Evolutionary conservation across 208 protist genomes (phyloP).

Genomic region (Trypanosoma congolense): DNA sequence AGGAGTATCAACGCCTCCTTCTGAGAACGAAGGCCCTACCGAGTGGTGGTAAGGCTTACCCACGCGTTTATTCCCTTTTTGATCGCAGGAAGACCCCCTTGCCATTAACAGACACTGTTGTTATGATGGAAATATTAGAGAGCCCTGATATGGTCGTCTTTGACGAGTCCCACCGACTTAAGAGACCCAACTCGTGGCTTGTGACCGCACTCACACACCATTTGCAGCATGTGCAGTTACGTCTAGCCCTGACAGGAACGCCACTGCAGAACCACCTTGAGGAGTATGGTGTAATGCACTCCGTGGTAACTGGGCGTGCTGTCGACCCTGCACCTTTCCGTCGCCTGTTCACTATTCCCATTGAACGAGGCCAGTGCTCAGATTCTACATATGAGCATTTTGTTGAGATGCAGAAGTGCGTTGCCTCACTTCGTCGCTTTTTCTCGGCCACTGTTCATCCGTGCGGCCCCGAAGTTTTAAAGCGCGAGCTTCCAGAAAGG

Average conservation of each 20-base stretch:
- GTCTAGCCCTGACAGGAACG: conserved; percentile 85
- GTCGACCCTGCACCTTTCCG: conserved; percentile 51
- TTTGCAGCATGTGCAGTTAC: conserved; percentile 53
- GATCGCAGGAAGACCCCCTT: conserved; percentile 34
- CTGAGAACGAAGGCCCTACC: conserved; percentile 14
- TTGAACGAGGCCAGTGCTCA: conserved; percentile 58
- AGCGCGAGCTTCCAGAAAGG: conserved; percentile 51
- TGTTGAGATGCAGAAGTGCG: conserved; percentile 72
- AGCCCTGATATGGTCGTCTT: conserved; percentile 71
- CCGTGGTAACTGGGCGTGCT: conserved; percentile 51
- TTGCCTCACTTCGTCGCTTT: conserved; percentile 59
- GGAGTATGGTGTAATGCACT: conserved; percentile 89
- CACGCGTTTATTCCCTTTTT: conserved; percentile 35
- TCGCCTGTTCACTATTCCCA: conserved; percentile 60
- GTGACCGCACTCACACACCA: conserved; percentile 41
- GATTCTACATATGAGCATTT: conserved; percentile 68
- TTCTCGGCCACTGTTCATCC: conserved; percentile 65
- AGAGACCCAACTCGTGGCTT: conserved; percentile 38
- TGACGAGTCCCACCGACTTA: conserved; percentile 80
- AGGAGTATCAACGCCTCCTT: conserved; percentile 64
- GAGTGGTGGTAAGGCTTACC: conserved; percentile 2
- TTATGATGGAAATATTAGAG: conserved; percentile 56
- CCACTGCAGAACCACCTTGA: conserved; percentile 87
- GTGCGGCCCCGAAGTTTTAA: conserved; percentile 72
- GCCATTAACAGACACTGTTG: conserved; percentile 27